Conservation (phyloP, 2,329 filamentous ascomycete genomes). For the Trichoderma gracile region DNA sequence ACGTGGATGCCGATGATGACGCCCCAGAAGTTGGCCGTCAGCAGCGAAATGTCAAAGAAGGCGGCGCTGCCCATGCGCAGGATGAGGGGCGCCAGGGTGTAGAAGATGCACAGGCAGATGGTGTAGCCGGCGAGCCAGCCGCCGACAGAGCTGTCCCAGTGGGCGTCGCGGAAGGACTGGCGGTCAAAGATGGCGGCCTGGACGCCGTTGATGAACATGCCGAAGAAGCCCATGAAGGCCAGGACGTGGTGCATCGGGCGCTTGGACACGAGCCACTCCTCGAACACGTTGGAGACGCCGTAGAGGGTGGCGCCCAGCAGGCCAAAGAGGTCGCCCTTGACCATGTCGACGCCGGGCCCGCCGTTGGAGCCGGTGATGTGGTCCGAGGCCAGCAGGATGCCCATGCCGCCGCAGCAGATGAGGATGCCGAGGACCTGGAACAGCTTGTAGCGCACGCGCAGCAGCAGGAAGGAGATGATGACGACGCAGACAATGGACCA, state of each 20-base stretch:
- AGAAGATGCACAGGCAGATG: slow-evolving; percentile 78
- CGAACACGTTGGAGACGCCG: slow-evolving; percentile 84
- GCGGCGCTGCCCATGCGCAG: slow-evolving; percentile 88
- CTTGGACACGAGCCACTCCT: slow-evolving; percentile 90
- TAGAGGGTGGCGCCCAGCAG: slow-evolving; percentile 88
- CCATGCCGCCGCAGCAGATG: slow-evolving; percentile 87
- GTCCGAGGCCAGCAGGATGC: slow-evolving; percentile 82
- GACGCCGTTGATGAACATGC: slow-evolving; percentile 84
- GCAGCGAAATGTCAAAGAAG: slow-evolving; percentile 93
- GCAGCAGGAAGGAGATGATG: slow-evolving; percentile 74
- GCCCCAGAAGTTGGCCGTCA: slow-evolving; percentile 97
- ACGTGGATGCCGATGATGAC: slow-evolving; percentile 88
- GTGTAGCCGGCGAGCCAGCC: slow-evolving; percentile 93
- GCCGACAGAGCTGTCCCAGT: slow-evolving; percentile 67
- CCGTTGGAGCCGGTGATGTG: slow-evolving; percentile 76
- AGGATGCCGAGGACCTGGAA: slow-evolving; percentile 85
- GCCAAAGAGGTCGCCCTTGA: slow-evolving; percentile 93
- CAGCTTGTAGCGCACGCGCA: slow-evolving; percentile 85
- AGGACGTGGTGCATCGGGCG: slow-evolving; percentile 90
- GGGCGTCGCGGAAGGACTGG: slow-evolving; percentile 62
- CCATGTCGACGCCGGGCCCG: slow-evolving; percentile 64
- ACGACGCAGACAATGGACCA: slow-evolving; percentile 97
- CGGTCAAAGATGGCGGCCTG: slow-evolving; percentile 94
- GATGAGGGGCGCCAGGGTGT: slow-evolving; percentile 81
- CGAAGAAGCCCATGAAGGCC: slow-evolving; percentile 86